Conservation (phyloP, 2,329 filamentous ascomycete species). For the Waltergamsia citrina region DNA sequence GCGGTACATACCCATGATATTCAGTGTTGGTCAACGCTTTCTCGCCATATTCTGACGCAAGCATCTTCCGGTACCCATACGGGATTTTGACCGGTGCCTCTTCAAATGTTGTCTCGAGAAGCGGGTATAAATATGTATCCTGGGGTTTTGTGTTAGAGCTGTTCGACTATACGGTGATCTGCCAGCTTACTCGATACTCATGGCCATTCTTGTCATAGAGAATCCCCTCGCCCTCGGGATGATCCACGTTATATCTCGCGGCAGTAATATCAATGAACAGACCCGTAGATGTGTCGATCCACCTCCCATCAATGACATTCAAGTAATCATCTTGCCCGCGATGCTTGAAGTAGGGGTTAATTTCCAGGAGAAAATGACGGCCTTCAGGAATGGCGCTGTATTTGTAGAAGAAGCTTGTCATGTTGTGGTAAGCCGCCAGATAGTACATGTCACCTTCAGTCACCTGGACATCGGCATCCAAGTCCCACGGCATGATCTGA, state of each 20-base stretch:
- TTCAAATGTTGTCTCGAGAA: conserved; percentile 61
- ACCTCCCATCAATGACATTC: conserved; percentile 38
- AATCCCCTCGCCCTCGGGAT: conserved; percentile 31
- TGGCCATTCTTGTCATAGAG: conserved; percentile 42
- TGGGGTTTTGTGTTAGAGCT: no score
- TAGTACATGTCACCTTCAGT: conserved; percentile 55
- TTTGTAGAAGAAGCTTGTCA: conserved; percentile 34
- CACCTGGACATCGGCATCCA: conserved; percentile 68
- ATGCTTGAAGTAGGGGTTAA: conserved; percentile 32
- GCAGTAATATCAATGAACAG: conserved; percentile 43
- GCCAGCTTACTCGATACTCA: conserved; percentile 30
- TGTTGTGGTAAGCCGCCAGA: conserved; percentile 59
- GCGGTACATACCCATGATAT: conserved; percentile 37
- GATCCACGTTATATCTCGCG: conserved; percentile 35
- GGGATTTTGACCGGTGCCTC: conserved; percentile 58
- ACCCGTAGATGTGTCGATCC: conserved; percentile 36
- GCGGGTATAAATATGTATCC: conserved; percentile 55
- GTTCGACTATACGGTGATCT: no score
- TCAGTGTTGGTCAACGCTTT: conserved; percentile 39
- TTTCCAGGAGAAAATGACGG: conserved; percentile 36
- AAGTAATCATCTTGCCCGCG: conserved; percentile 24
- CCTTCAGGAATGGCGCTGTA: conserved; percentile 25
- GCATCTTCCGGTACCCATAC: conserved; percentile 47
- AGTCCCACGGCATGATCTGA: conserved; percentile 67
- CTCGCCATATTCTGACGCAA: conserved; percentile 47